Evolutionary conservation across 2,329 filamentous ascomycete species (phyloP).

Genomic region (Cytospora piceicola): DNA sequence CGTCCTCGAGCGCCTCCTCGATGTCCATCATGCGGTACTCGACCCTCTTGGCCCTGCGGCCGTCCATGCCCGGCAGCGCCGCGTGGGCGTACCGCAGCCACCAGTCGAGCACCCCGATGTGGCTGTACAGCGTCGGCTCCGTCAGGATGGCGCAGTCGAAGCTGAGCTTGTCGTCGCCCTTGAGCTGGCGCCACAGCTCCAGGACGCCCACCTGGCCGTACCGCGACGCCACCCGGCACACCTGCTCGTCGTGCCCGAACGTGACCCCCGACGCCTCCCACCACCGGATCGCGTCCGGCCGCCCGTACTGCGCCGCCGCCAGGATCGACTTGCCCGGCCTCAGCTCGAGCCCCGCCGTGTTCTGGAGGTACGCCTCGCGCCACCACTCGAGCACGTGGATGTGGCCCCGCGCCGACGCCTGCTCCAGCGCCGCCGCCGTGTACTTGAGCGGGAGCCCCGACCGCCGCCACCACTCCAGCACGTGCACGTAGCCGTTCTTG

Average conservation of each 20-base stretch:
- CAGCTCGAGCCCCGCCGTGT: slow-evolving; percentile 59
- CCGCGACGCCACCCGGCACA: slow-evolving; percentile 81
- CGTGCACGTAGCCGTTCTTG: slow-evolving; percentile 79
- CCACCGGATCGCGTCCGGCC: slow-evolving; percentile 78
- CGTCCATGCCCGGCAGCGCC: slow-evolving; percentile 57
- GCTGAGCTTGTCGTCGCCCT: slow-evolving; percentile 59
- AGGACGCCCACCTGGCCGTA: slow-evolving; percentile 85
- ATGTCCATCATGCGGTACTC: slow-evolving; percentile 96
- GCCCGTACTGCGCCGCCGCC: slow-evolving; percentile 81
- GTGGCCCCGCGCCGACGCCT: slow-evolving; percentile 82
- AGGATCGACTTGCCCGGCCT: slow-evolving; percentile 85
- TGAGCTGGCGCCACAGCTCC: slow-evolving; percentile 77
- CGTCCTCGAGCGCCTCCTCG: slow-evolving; percentile 91
- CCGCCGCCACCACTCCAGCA: slow-evolving; percentile 88
- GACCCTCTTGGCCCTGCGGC: slow-evolving; percentile 67
- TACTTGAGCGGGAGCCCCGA: slow-evolving; percentile 79
- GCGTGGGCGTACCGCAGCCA: slow-evolving; percentile 74
- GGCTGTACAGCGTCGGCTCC: slow-evolving; percentile 84
- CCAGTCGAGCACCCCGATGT: slow-evolving; percentile 87
- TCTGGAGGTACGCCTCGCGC: slow-evolving; percentile 69
- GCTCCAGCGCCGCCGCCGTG: slow-evolving; percentile 84
- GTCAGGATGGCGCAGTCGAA: slow-evolving; percentile 59
- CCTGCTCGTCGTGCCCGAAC: slow-evolving; percentile 77
- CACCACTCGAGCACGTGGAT: slow-evolving; percentile 92
- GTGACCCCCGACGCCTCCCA: slow-evolving; percentile 84